Conservation (phyloP, 2,329 filamentous ascomycete genomes). For the Talaromyces sp. region DNA sequence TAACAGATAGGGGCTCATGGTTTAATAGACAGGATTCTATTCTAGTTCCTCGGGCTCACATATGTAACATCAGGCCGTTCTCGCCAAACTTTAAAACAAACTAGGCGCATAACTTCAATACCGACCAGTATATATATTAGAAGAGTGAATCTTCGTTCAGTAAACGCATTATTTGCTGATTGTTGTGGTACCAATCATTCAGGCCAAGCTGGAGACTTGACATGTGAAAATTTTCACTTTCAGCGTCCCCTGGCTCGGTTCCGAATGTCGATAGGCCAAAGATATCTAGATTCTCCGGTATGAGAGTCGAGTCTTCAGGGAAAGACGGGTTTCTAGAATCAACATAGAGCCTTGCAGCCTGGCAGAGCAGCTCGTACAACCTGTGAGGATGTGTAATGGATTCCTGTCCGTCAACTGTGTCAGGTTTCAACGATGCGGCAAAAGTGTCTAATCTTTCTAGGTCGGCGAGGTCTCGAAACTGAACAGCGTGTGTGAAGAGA, state of each 20-base stretch:
- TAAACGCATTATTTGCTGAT: conserved; percentile 3
- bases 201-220: neutral
- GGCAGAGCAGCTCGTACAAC: conserved; percentile 6
- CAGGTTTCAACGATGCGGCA: neutral
- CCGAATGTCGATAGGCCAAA: neutral
- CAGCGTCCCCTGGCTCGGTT: neutral
- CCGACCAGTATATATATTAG: neutral
- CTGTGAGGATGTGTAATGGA: conserved; percentile 4
- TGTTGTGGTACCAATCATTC: conserved; percentile 4
- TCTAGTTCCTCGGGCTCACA: neutral
- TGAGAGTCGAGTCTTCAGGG: neutral
- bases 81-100: neutral
- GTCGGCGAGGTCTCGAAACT: conserved; percentile 2
- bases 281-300: neutral
- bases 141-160: conserved; percentile 2
- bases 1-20: no score
- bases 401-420: neutral
- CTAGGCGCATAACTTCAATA: neutral
- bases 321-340: neutral
- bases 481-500: conserved; percentile 6
- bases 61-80: neutral
- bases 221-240: neutral
- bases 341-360: conserved; percentile 7
- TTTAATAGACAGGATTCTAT: neutral
- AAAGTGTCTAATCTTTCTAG: conserved; percentile 1